A percentile compares a stretch with the other conserved stretches of the same genome.
Conservation (phyloP, 73 alveolate species). For the Symbiodinium pilosum region DNA sequence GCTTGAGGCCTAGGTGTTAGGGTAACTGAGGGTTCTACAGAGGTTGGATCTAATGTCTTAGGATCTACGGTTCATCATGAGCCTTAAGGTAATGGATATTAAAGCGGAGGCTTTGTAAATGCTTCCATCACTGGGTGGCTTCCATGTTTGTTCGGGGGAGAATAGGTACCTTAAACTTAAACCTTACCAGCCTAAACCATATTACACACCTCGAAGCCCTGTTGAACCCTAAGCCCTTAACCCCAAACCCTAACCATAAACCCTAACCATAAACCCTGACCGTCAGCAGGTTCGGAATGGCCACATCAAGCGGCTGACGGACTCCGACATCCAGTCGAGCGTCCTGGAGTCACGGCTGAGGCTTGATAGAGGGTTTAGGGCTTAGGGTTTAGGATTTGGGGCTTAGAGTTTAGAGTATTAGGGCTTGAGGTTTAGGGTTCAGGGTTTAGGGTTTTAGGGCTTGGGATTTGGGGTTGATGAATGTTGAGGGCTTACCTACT, state of each 20-base stretch:
- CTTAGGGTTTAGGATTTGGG: no score
- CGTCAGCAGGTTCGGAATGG: slow-evolving; percentile 97
- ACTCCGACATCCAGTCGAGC: slow-evolving; percentile 98
- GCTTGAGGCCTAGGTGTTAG: not conserved
- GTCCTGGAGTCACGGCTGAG: slow-evolving; percentile 96
- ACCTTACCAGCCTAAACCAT: not conserved
- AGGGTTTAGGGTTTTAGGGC: not conserved
- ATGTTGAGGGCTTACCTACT: not conserved
- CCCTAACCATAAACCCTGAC: not conserved
- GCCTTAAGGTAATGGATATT: not conserved
- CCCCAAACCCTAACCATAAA: not conserved
- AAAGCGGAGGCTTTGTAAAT: no score
- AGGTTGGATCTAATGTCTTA: not conserved
- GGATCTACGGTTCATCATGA: not conserved
- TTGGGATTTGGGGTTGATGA: not conserved
- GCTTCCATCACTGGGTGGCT: no score
- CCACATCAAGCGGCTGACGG: slow-evolving; percentile 99
- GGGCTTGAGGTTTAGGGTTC: not conserved
- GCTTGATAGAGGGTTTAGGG: no score
- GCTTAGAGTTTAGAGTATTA: not conserved
- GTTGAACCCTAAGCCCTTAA: not conserved
- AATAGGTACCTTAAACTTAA: no score
- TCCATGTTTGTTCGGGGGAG: no score
- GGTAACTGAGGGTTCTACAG: not conserved
- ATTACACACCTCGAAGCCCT: not conserved